phyloP scores from a whole-genome alignment of 495 filamentous ascomycete species.

The Talaromyces adpressus region DNA sequence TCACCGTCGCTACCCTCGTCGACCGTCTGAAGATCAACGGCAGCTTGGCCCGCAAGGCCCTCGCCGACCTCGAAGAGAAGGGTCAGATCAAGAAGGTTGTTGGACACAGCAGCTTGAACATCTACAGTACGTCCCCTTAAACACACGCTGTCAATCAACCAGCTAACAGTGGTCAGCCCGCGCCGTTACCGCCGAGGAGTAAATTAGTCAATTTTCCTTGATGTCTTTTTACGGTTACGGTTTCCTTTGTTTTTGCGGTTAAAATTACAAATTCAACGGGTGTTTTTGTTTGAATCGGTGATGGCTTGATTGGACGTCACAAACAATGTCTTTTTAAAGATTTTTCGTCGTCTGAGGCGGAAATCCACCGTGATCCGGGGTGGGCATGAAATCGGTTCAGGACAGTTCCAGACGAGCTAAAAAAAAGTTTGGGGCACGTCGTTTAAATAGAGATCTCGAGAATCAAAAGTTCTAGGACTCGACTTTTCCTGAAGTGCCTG shows the following conservation, averaged over 20 bases:
- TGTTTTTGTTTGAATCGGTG: slow-evolving; percentile 2
- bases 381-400: slow-evolving; percentile 1
- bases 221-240: slow-evolving; percentile 32
- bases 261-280: slow-evolving; percentile 5
- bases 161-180: slow-evolving; percentile 31
- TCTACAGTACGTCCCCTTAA: slow-evolving; percentile 98
- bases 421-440: background rate
- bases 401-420: background rate
- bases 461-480: background rate
- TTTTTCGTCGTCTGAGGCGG: background rate
- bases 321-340: background rate
- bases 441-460: slow-evolving; percentile 1
- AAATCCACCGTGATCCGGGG: slow-evolving; percentile 5
- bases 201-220: slow-evolving; percentile 30
- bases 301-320: background rate
- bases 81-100: slow-evolving; percentile 98
- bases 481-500: background rate
- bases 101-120: slow-evolving; percentile 90
- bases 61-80: slow-evolving; percentile 94
- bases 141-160: no score
- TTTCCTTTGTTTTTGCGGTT: slow-evolving; percentile 24
- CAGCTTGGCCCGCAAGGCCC: slow-evolving; percentile 80
- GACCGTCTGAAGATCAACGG: slow-evolving; percentile 99
- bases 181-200: slow-evolving; percentile 45
- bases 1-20: slow-evolving; percentile 97